phyloP scores from a whole-genome alignment of 768 basidiomycete genomes.

The Dendrothele bispora region DNA sequence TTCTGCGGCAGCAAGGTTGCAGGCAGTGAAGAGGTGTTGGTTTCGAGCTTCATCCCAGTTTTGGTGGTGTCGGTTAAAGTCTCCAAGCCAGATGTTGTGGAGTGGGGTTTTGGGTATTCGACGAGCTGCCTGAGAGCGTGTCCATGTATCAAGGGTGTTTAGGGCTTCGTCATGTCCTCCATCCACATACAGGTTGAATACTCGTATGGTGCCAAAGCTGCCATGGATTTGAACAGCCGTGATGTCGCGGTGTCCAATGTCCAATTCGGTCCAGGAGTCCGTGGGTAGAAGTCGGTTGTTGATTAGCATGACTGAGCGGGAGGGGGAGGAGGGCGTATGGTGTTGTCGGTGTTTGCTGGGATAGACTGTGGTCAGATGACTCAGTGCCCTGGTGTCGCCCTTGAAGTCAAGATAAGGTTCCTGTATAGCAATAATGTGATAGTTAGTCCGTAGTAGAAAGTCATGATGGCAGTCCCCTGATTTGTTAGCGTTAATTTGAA shows the following conservation, averaged over 20 bases:
- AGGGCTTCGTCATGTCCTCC: conserved; percentile 12
- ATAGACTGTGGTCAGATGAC: conserved; percentile 21
- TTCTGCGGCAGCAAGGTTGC: conserved; percentile 1
- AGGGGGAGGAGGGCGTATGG: background rate
- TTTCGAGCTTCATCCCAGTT: conserved; percentile 26
- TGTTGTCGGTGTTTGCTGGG: conserved; percentile 17
- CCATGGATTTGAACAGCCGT: conserved; percentile 15
- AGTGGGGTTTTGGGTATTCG: background rate
- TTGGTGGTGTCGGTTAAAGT: conserved; percentile 34
- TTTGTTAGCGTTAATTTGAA: conserved; percentile 29
- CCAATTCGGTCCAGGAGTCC: conserved; percentile 18
- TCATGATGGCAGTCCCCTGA: conserved; percentile 13
- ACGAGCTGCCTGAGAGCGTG: background rate
- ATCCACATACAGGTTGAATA: conserved; percentile 12
- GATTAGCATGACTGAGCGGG: conserved; percentile 16
- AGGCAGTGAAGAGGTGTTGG: conserved; percentile 16
- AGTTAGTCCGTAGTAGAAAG: conserved; percentile 8
- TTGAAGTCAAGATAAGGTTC: conserved; percentile 28
- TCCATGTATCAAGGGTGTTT: background rate
- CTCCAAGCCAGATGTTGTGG: conserved; percentile 17
- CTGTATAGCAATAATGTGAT: conserved; percentile 27
- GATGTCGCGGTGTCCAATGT: conserved; percentile 18
- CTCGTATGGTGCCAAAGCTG: background rate
- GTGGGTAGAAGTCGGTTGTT: conserved; percentile 13
- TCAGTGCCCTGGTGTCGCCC: conserved; percentile 9